Evolutionary conservation across 164 flowering plant species (phyloP).

Genomic region (Vitis cinerea): DNA sequence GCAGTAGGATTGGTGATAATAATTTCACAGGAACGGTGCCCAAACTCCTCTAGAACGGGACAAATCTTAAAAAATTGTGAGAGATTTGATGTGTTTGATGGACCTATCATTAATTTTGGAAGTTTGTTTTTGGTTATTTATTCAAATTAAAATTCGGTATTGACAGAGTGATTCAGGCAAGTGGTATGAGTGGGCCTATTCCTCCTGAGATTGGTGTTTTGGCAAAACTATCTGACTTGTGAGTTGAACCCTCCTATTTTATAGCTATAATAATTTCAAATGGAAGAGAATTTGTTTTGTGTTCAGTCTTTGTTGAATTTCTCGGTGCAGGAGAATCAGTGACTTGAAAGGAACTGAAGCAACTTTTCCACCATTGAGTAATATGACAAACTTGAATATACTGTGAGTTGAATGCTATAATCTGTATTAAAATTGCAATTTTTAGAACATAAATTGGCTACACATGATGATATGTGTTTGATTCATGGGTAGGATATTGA

Average conservation of each 20-base stretch:
- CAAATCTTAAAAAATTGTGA: conserved; percentile 33
- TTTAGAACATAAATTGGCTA: no score
- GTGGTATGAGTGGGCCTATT: conserved; percentile 45
- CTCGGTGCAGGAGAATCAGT: conserved; percentile 59
- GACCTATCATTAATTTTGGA: not conserved
- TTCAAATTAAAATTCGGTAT: not conserved
- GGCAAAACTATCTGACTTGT: conserved; percentile 21
- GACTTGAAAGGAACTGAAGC: conserved; percentile 51
- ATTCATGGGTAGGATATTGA: conserved; percentile 36
- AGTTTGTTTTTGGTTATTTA: not conserved
- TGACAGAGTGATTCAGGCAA: conserved; percentile 38
- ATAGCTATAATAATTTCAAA: not conserved
- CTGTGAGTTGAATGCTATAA: conserved; percentile 37
- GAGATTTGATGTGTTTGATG: conserved; percentile 1
- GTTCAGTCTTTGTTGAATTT: conserved; percentile 1
- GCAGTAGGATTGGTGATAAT: conserved; percentile 49
- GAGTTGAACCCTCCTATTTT: conserved; percentile 5
- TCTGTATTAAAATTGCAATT: no score
- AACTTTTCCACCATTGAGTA: conserved; percentile 43
- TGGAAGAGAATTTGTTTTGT: not conserved
- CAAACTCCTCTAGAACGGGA: conserved; percentile 42
- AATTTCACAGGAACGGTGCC: conserved; percentile 52
- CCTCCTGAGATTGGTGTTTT: conserved; percentile 33
- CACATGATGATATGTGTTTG: not conserved
- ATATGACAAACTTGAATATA: conserved; percentile 25